A percentile compares a stretch with the other conserved stretches of the same genome.
Conservation (phyloP, 2,329 filamentous ascomycete genomes). For the Alternaria arbusti region DNA sequence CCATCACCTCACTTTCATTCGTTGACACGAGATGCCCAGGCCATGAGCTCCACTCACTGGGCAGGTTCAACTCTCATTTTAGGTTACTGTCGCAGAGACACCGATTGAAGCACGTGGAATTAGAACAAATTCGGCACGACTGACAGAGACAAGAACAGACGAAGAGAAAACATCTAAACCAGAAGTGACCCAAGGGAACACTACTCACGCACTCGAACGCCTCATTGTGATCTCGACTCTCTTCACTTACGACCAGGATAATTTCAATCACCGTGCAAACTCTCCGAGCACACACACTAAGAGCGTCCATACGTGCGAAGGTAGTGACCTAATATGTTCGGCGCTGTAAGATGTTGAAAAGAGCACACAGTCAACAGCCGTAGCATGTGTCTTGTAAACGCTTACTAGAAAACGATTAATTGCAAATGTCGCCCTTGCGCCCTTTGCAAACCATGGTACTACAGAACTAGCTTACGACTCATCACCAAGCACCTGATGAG, state of each 20-base stretch:
- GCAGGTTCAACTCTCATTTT: background rate
- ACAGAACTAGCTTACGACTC: background rate
- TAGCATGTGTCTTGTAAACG: background rate
- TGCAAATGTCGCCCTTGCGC: background rate
- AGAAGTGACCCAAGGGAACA: background rate
- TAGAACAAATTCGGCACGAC: too few species aligned
- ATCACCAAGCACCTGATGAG: background rate
- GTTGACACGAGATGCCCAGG: background rate
- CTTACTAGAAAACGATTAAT: accelerated
- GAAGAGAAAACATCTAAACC: too few species aligned
- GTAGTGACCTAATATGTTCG: background rate
- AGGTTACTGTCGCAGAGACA: background rate
- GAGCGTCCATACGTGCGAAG: background rate
- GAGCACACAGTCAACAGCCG: background rate
- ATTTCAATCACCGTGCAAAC: background rate
- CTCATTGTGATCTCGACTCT: background rate
- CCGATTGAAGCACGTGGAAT: background rate
- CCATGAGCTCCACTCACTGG: background rate
- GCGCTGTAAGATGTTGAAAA: background rate
- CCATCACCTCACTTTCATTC: background rate
- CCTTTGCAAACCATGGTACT: background rate
- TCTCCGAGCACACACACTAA: background rate
- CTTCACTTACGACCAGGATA: background rate
- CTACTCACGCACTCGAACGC: background rate
- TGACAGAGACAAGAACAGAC: too few species aligned